Conservation (phyloP, 805 yeast genomes). For the Pichia nakasei region DNA sequence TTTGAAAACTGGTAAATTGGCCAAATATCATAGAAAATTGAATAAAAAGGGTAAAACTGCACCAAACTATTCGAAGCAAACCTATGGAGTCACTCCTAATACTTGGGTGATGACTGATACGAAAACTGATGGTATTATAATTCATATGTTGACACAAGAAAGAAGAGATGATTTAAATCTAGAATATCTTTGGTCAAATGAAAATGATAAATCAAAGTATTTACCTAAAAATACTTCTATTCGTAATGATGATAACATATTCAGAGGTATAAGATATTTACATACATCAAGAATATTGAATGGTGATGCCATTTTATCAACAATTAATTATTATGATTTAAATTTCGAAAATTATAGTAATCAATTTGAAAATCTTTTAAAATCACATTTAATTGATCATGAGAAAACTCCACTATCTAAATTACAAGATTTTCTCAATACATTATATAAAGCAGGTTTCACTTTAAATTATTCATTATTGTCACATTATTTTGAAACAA, state of each 20-base stretch:
- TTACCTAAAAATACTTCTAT: conserved; percentile 5
- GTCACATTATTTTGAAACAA: conserved; percentile 13
- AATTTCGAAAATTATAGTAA: conserved; percentile 12
- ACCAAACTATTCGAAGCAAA: conserved; percentile 45
- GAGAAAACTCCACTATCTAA: conserved; percentile 12
- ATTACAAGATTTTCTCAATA: conserved; percentile 18
- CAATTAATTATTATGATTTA: conserved; percentile 11
- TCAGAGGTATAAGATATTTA: conserved; percentile 35
- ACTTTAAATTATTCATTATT: conserved; percentile 18
- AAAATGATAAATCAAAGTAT: conserved; percentile 11
- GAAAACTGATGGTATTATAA: conserved; percentile 47
- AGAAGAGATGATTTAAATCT: conserved; percentile 62
- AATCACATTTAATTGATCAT: conserved; percentile 17
- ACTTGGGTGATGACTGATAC: conserved; percentile 82
- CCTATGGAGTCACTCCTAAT: conserved; percentile 50
- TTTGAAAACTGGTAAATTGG: conserved; percentile 46
- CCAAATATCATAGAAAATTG: conserved; percentile 42
- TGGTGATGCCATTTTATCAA: background rate
- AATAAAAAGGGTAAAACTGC: conserved; percentile 46
- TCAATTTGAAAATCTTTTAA: conserved; percentile 13
- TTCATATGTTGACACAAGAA: conserved; percentile 66
- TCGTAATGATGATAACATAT: conserved; percentile 33
- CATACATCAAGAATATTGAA: conserved; percentile 27
- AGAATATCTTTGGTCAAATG: conserved; percentile 51
- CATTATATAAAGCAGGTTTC: conserved; percentile 24